Base-by-base conservation (phyloP, 768 basidiomycete genomes). In the Agrocybe praecox region DNA sequence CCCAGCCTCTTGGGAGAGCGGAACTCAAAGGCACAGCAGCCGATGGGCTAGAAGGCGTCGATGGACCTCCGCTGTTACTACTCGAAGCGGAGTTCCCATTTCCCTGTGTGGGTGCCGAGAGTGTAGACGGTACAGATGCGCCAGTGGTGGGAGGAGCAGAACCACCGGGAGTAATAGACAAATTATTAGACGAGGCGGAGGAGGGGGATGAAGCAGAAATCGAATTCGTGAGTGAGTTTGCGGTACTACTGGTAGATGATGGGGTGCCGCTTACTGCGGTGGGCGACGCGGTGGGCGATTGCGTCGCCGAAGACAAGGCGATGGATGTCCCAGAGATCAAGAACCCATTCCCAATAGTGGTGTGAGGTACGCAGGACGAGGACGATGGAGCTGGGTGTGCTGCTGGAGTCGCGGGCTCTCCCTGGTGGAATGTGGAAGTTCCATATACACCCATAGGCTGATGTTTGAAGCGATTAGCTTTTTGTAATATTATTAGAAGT, bases 391-490 rank as follows among this genome's bases (percentile, higher is more conserved):
- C 73, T 2, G 85, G 80, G 62, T 87, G 84, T 1, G 85, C 74
- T 7, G 76, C 40, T 14, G 88, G 86, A 1, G 84, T 88, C 0
- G 58, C 67, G 0, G 80, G 76, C 29, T 84, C 69, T 34, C 86
- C 86, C 75, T 92, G 90, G 65, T 79, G 69, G 74, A 84, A 89
- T 0, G 87, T 88, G 14, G 86, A 89, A 17, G 74, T 69, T 32
- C 83, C 84, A 62, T 89, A 87, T n/a, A 89, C 78, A 24, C 87
- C 87, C 84, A 86, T 85, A 3, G 85, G 82, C 81, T 83, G 46
- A 40, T 53, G 43, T 40, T 36, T 45, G 19, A 36, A 36, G 48
- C 33, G n/a, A 32, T 32, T n/a, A 43, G 43, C 45, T 44, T 49
- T 47, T 24, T 56, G 32, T 44, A 14, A 48, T 17, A 14, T 17